Evolutionary conservation across 331 rosid species (phyloP).

Genomic region (Arachis monticola): DNA sequence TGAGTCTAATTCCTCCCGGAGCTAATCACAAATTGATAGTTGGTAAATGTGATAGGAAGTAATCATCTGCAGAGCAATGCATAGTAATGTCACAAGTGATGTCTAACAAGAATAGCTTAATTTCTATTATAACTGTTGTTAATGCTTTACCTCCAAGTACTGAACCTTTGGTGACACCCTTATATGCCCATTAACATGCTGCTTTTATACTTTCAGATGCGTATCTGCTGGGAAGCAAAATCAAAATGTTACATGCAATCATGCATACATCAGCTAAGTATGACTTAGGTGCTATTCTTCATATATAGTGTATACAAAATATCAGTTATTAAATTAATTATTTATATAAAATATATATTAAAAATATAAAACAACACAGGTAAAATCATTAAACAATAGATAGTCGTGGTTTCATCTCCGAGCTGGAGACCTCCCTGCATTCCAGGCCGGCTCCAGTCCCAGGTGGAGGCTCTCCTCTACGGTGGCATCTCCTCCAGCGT

Average conservation of each 20-base stretch:
- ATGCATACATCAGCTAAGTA: neutral
- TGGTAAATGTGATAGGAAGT: conserved; percentile 76
- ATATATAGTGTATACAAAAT: too few relatives aligned
- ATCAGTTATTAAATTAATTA: too few relatives aligned
- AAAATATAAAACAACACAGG: too few relatives aligned
- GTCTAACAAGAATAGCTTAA: neutral
- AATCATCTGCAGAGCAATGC: conserved; percentile 62
- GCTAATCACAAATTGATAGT: conserved; percentile 65
- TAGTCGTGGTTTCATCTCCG: too few relatives aligned
- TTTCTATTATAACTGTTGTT: too few relatives aligned
- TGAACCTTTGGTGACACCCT: conserved; percentile 40
- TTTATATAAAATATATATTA: too few relatives aligned
- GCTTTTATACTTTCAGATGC: conserved; percentile 75
- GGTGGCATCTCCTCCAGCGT: too few relatives aligned
- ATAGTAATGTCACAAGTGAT: conserved; percentile 33
- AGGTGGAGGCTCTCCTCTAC: too few relatives aligned
- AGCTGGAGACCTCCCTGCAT: too few relatives aligned
- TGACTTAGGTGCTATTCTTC: neutral
- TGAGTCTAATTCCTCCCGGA: conserved; percentile 84
- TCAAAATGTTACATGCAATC: neutral
- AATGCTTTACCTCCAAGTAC: too few relatives aligned
- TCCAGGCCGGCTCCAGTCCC: too few relatives aligned
- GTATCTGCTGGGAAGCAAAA: conserved; percentile 53
- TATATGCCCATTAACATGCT: conserved; percentile 84
- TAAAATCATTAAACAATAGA: too few relatives aligned